These are phyloP conservation scores for Moesziomyces aphidis DNA, from an alignment of 1,284 basidiomycete genomes.

Conservation along the genomic window DNA sequence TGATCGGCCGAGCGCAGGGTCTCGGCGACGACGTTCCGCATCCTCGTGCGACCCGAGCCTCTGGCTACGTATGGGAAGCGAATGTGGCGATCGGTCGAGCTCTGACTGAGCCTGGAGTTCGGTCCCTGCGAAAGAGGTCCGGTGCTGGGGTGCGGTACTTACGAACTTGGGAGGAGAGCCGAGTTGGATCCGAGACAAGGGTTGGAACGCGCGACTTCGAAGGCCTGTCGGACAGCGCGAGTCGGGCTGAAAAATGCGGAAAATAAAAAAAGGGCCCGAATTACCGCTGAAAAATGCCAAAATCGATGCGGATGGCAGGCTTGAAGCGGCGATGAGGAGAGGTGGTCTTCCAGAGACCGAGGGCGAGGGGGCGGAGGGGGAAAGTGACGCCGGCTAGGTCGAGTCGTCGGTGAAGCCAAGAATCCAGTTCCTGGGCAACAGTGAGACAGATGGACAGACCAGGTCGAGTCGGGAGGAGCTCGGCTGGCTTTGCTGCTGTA, in stretches of 20 bases:
- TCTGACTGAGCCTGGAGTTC: neutral
- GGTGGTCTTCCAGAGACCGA: neutral
- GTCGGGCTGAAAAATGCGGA: neutral
- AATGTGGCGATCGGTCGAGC: conserved; percentile 2
- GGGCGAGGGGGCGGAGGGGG: no score
- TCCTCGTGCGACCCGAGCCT: neutral
- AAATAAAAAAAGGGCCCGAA: conserved; percentile 2
- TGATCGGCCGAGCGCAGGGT: neutral
- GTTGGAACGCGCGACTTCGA: conserved; percentile 15
- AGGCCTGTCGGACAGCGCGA: conserved; percentile 28
- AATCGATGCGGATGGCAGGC: neutral
- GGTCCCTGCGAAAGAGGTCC: neutral
- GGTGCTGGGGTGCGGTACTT: conserved; percentile 8
- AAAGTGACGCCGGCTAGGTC: no score
- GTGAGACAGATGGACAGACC: neutral
- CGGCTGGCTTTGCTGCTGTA: neutral
- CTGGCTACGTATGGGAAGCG: neutral
- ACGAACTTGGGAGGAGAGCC: neutral
- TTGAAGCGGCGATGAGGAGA: neutral
- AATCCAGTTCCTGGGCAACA: neutral
- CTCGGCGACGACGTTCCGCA: neutral
- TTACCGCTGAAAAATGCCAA: neutral
- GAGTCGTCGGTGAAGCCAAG: neutral
- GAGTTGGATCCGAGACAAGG: conserved; percentile 22
- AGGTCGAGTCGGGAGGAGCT: neutral